Percentiles rank a stretch among this genome's conserved stretches.
Conservation (phyloP, 208 protist genomes). For the Trypanosoma brucei region DNA sequence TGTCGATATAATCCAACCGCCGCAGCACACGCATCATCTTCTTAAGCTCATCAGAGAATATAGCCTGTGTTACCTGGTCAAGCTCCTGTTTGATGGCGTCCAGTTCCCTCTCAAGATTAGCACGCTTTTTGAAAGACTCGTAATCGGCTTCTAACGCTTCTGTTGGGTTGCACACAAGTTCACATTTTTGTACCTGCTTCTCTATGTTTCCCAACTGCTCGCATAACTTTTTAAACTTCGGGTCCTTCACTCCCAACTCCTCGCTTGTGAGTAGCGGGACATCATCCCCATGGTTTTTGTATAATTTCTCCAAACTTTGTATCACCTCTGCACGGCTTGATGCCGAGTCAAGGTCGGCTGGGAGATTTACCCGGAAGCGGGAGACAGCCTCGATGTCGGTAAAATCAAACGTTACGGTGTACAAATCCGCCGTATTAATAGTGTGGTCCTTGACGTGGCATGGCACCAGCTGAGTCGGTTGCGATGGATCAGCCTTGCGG, state of each 20-base stretch:
- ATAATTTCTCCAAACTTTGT: slow-evolving; percentile 72
- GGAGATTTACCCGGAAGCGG: slow-evolving; percentile 77
- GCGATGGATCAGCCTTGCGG: slow-evolving; percentile 49
- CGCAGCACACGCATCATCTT: slow-evolving; percentile 96
- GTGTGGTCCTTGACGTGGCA: slow-evolving; percentile 83
- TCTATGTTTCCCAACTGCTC: slow-evolving; percentile 86
- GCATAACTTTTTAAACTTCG: slow-evolving; percentile 64
- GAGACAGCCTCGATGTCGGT: slow-evolving; percentile 65
- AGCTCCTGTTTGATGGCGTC: slow-evolving; percentile 79
- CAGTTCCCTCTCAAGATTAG: slow-evolving; percentile 58
- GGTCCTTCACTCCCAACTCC: slow-evolving; percentile 95
- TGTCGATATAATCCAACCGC: slow-evolving; percentile 94
- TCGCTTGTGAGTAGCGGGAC: slow-evolving; percentile 93
- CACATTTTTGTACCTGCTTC: slow-evolving; percentile 65
- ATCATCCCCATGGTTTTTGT: slow-evolving; percentile 60
- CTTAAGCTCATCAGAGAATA: slow-evolving; percentile 94
- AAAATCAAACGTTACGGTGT: slow-evolving; percentile 84
- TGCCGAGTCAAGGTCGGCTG: slow-evolving; percentile 69
- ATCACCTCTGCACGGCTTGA: slow-evolving; percentile 68
- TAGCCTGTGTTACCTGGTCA: slow-evolving; percentile 72
- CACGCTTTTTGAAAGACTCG: slow-evolving; percentile 69
- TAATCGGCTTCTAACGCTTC: slow-evolving; percentile 52
- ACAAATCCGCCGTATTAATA: slow-evolving; percentile 76
- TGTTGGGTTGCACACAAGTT: slow-evolving; percentile 58
- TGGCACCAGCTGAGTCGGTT: slow-evolving; percentile 41